A percentile compares a stretch with the other conserved stretches of the same genome.
These are phyloP conservation scores for Crepidotus variabilis DNA, from an alignment of 768 basidiomycete genomes.

Conservation along the genomic window DNA sequence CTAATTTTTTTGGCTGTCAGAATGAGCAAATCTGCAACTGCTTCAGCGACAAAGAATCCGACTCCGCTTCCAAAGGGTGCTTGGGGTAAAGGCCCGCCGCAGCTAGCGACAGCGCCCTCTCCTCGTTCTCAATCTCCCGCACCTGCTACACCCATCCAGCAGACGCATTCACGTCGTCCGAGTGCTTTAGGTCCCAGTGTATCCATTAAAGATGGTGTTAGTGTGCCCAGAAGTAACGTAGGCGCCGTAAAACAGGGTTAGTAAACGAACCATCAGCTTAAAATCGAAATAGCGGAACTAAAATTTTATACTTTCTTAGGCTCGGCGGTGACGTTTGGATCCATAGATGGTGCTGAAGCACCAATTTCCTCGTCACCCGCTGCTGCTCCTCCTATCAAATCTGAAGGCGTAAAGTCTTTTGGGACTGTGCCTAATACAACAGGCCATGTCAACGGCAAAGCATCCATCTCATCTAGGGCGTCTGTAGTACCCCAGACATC, in stretches of 20 bases:
- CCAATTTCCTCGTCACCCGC: slow-evolving; percentile 84
- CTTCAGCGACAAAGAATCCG: slow-evolving; percentile 68
- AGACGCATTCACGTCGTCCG: slow-evolving; percentile 73
- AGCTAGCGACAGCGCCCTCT: slow-evolving; percentile 52
- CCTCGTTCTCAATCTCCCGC: slow-evolving; percentile 80
- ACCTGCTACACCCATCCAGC: slow-evolving; percentile 42
- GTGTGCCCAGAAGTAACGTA: slow-evolving; percentile 63
- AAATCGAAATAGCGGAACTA: slow-evolving; percentile 10
- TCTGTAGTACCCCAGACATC: slow-evolving; percentile 24
- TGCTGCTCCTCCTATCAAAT: slow-evolving; percentile 55
- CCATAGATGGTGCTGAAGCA: slow-evolving; percentile 78
- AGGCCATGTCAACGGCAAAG: slow-evolving; percentile 63
- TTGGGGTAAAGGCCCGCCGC: slow-evolving; percentile 88
- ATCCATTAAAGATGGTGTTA: slow-evolving; percentile 76
- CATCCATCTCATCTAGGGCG: slow-evolving; percentile 40
- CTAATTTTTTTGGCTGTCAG: slow-evolving; percentile 33
- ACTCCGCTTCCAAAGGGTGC: slow-evolving; percentile 80
- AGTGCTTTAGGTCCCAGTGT: slow-evolving; percentile 71
- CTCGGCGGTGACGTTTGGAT: slow-evolving; percentile 81
- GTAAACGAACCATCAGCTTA: slow-evolving; percentile 17
- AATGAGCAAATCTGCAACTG: slow-evolving; percentile 93
- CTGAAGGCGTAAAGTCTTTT: slow-evolving; percentile 77
- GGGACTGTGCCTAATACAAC: slow-evolving; percentile 61
- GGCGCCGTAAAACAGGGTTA: slow-evolving; percentile 66
- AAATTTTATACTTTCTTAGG: slow-evolving; percentile 30